Evolutionary conservation across 1,284 basidiomycete genomes (phyloP), one percentile per base, ranked within the genome.

Genomic region (Pseudozyma thailandica): DNA sequence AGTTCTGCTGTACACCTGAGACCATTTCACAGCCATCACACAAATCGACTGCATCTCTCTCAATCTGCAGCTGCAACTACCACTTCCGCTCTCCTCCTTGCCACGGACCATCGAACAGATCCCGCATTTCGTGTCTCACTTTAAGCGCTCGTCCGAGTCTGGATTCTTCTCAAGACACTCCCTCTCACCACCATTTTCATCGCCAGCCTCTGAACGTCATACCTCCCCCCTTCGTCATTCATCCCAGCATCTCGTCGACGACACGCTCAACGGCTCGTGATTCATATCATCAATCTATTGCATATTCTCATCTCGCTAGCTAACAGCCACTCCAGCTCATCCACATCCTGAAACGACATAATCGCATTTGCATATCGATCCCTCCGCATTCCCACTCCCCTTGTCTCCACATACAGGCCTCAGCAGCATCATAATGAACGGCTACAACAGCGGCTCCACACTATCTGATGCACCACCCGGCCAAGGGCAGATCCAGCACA

Each of bases 381-480:
- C 15, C 8, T 31, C 30, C 30, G 30, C 30, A 7, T 31, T 31
- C n/a, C n/a, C n/a, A n/a, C n/a, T n/a, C n/a, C n/a, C n/a, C n/a
- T n/a, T n/a, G n/a, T n/a, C n/a, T n/a, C n/a, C n/a, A n/a, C n/a
- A n/a, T n/a, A n/a, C n/a, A n/a, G n/a, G n/a, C n/a, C 7, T 4
- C 23, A 33, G 2, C 48, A 28, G 20, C 28, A 16, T 26, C 38
- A 53, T 47, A 16, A 72, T 72, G 70, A 72, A 72, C 44, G 53
- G 23, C 41, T 72, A 68, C 52, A 49, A 59, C 48, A 72, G 59
- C 50, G 70, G 55, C 39, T 72, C 70, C 2, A 63, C 59, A n/a
- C 55, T 72, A 18, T 72, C 70, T 7, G 64, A 72, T 30, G 59
- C 59, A 27, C 70, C 70, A 18, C 70, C 70, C 7, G 70, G 70